phyloP scores from a whole-genome alignment of 2,329 filamentous ascomycete genomes.

The Chaetomiaceae sp. region DNA sequence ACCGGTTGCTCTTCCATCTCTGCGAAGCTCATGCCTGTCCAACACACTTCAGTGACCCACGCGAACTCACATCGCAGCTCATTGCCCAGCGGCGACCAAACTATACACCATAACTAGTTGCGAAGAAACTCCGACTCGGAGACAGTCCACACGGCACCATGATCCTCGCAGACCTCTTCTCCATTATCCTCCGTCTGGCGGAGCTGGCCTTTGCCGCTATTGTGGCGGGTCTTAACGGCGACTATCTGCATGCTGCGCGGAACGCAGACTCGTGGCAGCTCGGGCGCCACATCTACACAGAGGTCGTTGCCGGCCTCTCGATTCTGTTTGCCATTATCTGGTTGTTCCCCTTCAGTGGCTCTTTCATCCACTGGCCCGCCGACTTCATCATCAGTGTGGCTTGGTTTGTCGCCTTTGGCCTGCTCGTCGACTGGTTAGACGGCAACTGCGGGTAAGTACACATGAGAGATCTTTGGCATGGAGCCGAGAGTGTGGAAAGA shows the following conservation, averaged over 20 bases:
- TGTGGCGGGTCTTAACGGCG: constrained; percentile 64
- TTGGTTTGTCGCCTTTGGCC: constrained; percentile 67
- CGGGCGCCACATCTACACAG: constrained; percentile 69
- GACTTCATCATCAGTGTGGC: constrained; percentile 65
- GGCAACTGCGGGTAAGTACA: constrained; percentile 39
- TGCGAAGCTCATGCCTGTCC: background rate
- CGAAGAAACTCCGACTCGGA: no score
- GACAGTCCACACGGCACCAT: no score
- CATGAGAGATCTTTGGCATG: no score
- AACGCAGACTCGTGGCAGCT: constrained; percentile 48
- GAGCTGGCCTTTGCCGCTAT: constrained; percentile 66
- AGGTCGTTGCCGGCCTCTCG: constrained; percentile 64
- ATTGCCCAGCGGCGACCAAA: background rate
- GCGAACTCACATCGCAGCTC: background rate
- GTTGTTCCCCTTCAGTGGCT: constrained; percentile 64
- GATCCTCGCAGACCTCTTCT: constrained; percentile 51
- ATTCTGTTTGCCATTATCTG: constrained; percentile 67
- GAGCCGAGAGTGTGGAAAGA: no score
- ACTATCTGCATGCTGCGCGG: constrained; percentile 54
- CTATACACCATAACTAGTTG: no score
- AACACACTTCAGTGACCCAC: background rate
- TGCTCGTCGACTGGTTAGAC: constrained; percentile 51
- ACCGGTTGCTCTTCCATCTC: background rate
- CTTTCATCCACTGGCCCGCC: constrained; percentile 66
- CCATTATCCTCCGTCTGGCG: constrained; percentile 54